These are phyloP conservation scores for Ophiostoma fasciatum DNA, from an alignment of 2,329 filamentous ascomycete genomes.

Conservation along the genomic window DNA sequence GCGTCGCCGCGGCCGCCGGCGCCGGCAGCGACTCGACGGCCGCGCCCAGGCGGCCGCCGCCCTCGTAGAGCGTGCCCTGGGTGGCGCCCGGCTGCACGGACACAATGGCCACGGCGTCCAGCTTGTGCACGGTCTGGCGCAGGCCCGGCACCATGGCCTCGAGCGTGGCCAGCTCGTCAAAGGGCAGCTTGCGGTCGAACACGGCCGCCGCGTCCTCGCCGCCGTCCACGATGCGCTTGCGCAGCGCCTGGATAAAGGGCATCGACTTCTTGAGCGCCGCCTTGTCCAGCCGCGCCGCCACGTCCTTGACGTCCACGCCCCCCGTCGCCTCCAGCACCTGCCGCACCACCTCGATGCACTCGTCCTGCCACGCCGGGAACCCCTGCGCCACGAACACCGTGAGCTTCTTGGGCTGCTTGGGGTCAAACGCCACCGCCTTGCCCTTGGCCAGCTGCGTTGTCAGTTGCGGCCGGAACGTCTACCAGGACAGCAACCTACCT, in stretches of 20 bases:
- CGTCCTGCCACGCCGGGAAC: slow-evolving; percentile 84
- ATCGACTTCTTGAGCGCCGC: slow-evolving; percentile 94
- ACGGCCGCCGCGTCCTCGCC: slow-evolving; percentile 54
- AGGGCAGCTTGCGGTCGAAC: slow-evolving; percentile 70
- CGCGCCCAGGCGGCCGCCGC: slow-evolving; percentile 22
- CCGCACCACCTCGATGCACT: slow-evolving; percentile 69
- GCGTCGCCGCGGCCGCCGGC: slow-evolving; percentile 59
- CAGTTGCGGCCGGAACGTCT: slow-evolving; percentile 25
- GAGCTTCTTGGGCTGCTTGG: slow-evolving; percentile 81
- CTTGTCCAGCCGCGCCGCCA: not conserved
- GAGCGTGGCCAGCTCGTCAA: slow-evolving; percentile 71
- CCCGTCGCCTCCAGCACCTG: slow-evolving; percentile 21
- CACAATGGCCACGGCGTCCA: slow-evolving; percentile 49
- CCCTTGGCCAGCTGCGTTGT: slow-evolving; percentile 58
- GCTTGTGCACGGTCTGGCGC: slow-evolving; percentile 39
- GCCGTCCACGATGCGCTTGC: slow-evolving; percentile 64
- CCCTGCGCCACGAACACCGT: slow-evolving; percentile 68
- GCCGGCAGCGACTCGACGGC: slow-evolving; percentile 44
- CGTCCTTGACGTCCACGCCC: slow-evolving; percentile 48
- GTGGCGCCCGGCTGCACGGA: slow-evolving; percentile 56
- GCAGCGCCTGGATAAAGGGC: slow-evolving; percentile 83
- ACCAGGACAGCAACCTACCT: not conserved
- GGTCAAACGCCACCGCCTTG: slow-evolving; percentile 73
- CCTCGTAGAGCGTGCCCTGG: slow-evolving; percentile 39
- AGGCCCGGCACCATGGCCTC: slow-evolving; percentile 50